phyloP scores from a whole-genome alignment of 2,329 filamentous ascomycete genomes.

The Trichoderma aggressivum region DNA sequence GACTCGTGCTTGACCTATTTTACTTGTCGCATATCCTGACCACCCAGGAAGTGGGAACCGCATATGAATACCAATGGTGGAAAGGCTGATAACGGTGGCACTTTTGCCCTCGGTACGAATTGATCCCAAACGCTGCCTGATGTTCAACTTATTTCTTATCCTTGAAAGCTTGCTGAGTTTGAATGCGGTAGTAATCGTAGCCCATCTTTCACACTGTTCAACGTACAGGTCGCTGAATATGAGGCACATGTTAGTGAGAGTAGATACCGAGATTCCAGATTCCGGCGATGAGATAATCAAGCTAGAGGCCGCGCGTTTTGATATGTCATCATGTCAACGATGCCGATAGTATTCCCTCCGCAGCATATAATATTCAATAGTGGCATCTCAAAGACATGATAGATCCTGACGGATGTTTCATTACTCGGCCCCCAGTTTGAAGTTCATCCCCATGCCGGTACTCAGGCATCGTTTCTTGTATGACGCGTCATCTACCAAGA shows the following conservation, averaged over 20 bases:
- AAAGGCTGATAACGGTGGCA: not conserved
- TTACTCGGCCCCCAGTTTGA: not conserved
- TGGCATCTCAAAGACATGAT: not conserved
- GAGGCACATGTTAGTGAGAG: not conserved
- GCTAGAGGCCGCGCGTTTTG: not conserved
- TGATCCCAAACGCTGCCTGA: not conserved
- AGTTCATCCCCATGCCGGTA: not conserved
- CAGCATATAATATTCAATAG: not conserved
- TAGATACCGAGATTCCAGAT: not conserved
- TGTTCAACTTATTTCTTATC: too few relatives aligned
- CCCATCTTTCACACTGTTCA: accelerated
- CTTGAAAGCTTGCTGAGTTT: too few relatives aligned
- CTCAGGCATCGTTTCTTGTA: not conserved
- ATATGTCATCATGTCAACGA: not conserved
- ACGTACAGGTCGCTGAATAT: not conserved
- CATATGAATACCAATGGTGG: not conserved
- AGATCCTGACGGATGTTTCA: not conserved
- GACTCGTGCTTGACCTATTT: not conserved
- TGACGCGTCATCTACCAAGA: not conserved
- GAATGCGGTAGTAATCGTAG: not conserved
- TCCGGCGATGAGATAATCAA: not conserved
- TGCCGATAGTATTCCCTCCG: not conserved
- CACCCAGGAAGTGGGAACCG: not conserved
- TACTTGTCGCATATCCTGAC: not conserved
- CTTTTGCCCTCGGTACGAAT: not conserved